Percentiles rank a stretch among this genome's conserved stretches.
Conservation (phyloP, 2,329 filamentous ascomycete genomes). For the Fusarium subtropicale region DNA sequence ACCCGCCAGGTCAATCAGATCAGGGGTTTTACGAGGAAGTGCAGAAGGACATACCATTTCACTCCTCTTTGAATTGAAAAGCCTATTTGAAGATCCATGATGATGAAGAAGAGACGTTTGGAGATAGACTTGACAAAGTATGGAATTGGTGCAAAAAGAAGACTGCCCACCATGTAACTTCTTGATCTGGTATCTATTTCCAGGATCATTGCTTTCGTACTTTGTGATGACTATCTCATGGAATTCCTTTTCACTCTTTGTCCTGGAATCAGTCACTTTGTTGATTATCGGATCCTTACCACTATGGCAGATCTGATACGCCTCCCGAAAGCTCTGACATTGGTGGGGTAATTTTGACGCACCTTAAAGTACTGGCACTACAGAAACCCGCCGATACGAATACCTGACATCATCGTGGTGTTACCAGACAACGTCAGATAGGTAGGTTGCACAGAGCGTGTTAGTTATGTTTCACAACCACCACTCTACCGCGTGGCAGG, state of each 20-base stretch:
- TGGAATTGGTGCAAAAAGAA: conserved; percentile 17
- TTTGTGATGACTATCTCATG: neutral
- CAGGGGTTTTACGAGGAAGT: conserved; percentile 18
- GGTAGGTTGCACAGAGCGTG: conserved; percentile 6
- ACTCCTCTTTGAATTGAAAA: conserved; percentile 38
- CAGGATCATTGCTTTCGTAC: neutral
- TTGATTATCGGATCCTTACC: neutral
- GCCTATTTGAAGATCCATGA: conserved; percentile 26
- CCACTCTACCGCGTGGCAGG: conserved; percentile 11
- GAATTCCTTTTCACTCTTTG: neutral
- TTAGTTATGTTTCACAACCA: conserved; percentile 17
- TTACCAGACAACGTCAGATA: conserved; percentile 18
- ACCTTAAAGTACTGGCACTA: conserved; percentile 5
- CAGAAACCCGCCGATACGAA: conserved; percentile 20
- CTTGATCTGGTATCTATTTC: neutral
- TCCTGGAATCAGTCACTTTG: neutral
- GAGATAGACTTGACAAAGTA: conserved; percentile 27
- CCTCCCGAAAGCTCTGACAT: conserved; percentile 2
- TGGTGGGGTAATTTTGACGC: conserved; percentile 28
- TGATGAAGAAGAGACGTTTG: conserved; percentile 10
- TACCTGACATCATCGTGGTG: conserved; percentile 35
- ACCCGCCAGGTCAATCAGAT: conserved; percentile 21
- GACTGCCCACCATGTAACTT: neutral
- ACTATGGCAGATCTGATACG: neutral
- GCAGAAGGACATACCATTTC: conserved; percentile 8